Conservation (phyloP, 2,329 filamentous ascomycete genomes). For the Rutstroemia sp. region DNA sequence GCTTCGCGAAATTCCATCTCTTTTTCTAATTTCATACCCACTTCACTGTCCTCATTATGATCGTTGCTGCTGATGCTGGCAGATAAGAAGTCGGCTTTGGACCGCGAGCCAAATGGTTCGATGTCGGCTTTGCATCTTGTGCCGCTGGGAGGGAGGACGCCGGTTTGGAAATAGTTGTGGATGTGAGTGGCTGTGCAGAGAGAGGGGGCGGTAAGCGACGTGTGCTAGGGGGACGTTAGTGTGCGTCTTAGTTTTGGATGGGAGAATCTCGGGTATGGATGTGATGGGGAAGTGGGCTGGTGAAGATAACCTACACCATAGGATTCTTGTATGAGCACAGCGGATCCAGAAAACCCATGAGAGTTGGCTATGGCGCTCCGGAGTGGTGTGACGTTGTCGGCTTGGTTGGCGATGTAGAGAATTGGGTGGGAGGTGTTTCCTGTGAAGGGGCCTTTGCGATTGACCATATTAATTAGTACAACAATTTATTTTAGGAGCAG, state of each 20-base stretch:
- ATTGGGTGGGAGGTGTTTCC: constrained; percentile 31
- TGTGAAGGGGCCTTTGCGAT: constrained; percentile 25
- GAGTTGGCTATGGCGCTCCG: constrained; percentile 29
- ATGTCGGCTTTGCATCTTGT: constrained; percentile 41
- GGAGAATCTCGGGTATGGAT: not conserved
- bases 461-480: not conserved
- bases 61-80: too few relatives aligned
- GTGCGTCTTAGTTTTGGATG: not conserved
- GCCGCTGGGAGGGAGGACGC: constrained; percentile 35
- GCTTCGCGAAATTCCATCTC: not conserved
- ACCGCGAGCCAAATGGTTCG: constrained; percentile 32
- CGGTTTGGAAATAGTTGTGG: constrained; percentile 34
- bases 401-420: constrained; percentile 32
- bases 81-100: too few relatives aligned
- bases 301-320: constrained; percentile 37
- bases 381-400: constrained; percentile 32
- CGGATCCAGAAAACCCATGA: constrained; percentile 36
- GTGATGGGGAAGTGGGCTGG: not conserved
- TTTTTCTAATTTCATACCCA: not conserved
- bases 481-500: not conserved
- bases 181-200: constrained; percentile 30
- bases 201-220: constrained; percentile 32
- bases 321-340: constrained; percentile 41
- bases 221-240: constrained; percentile 35
- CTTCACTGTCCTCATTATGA: not conserved